Evolutionary conservation across 306 rosid species (phyloP), one percentile per base, ranked within the genome.

Genomic region (Biancaea sappan): DNA sequence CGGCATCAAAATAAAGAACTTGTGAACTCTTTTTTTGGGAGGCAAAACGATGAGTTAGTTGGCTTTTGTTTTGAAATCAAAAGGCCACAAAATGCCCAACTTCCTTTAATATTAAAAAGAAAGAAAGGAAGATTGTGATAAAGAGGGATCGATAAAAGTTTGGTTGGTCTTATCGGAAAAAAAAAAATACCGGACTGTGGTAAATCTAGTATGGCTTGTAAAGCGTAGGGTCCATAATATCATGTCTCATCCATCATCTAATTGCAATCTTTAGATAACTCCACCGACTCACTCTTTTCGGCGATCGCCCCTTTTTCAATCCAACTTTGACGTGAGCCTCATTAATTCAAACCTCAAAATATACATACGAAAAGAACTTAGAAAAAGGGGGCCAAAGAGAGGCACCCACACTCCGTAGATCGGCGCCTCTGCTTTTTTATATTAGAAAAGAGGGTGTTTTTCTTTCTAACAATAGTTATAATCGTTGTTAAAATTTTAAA

Each of bases 281-380:
- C n/a, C 1, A n/a, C 19, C 9, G n/a, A n/a, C 25, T 15, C 6
- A 18, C 15, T 60, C 67, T 68, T 29, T 60, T 28, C 10, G 7
- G 52, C 16, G 76, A 74, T 68, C 34, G 21, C 18, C 25, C 48
- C 38, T 72, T 65, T 61, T 46, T 19, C 74, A 56, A 6, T 52
- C 41, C 40, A 41, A 63, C 66, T 70, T 51, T 47, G 16, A 11
- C 28, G 47, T 69, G 44, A 18, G 1, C 15, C 9, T 32, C 70
- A 73, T 72, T 73, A 57, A 66, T 65, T 72, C 62, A 32, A 78
- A 71, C 76, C 58, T n/a, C 21, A 6, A 52, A 7, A 38, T 7
- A 9, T 46, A 22, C 1, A 24, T 3, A 11, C 4, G 16, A 14
- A 57, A n/a, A n/a, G 21, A 22, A 14, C 47, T 15, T 35, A 19